phyloP scores from a whole-genome alignment of 352 stramenopile species.

The Globisporangium nodosum region DNA sequence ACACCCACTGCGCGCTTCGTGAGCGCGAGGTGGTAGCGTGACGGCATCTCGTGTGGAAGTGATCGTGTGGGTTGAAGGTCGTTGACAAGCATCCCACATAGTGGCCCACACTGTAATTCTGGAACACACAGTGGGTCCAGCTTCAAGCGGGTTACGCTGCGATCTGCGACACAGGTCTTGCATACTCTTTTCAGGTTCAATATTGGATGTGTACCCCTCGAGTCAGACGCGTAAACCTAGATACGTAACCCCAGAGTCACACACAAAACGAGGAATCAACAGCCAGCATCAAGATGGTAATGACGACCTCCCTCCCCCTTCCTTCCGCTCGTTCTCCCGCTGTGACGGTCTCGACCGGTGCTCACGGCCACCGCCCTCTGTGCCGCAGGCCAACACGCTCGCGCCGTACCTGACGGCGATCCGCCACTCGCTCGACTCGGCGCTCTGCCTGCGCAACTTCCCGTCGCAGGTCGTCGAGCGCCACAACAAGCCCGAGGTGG shows the following conservation, averaged over 20 bases:
- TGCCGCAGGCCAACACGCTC: conserved; percentile 68
- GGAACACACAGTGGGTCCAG: not conserved
- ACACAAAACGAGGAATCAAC: not conserved
- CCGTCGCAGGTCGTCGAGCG: conserved; percentile 94
- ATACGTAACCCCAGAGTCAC: not conserved
- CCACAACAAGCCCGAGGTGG: conserved; percentile 96
- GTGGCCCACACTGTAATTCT: not conserved
- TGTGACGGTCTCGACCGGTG: not conserved
- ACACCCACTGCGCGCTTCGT: not conserved
- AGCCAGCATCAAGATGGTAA: not conserved
- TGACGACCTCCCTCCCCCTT: no score
- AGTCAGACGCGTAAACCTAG: not conserved
- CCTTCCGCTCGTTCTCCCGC: not conserved
- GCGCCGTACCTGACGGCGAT: conserved; percentile 92
- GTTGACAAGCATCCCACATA: not conserved
- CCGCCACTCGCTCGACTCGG: conserved; percentile 88
- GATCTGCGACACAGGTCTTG: not conserved
- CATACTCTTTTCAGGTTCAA: not conserved
- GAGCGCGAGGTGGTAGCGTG: not conserved
- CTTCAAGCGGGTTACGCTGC: not conserved
- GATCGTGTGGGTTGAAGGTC: not conserved
- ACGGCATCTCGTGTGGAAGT: not conserved
- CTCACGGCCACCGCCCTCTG: conserved; percentile 8
- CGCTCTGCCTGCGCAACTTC: conserved; percentile 94
- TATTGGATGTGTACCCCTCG: not conserved